A percentile compares a stretch with the other conserved stretches of the same genome.
These are phyloP conservation scores for Fusarium beomiforme DNA, from an alignment of 2,329 filamentous ascomycete species.

Conservation along the genomic window DNA sequence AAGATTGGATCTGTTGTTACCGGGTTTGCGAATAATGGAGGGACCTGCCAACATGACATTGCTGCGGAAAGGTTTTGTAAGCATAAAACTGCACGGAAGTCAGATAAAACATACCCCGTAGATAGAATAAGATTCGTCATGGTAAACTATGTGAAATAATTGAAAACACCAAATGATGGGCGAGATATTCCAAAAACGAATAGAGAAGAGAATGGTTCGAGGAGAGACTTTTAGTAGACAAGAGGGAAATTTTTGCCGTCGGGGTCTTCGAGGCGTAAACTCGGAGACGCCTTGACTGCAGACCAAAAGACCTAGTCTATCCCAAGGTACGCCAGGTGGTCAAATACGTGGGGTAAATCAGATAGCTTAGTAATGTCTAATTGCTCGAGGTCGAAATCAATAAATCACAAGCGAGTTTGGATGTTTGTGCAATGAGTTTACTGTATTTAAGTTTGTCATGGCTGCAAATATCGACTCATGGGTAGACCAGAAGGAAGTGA, in stretches of 20 bases:
- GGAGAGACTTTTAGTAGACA: constrained; percentile 13
- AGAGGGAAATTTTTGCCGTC: constrained; percentile 37
- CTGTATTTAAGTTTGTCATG: constrained; percentile 2
- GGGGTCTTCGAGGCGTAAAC: constrained; percentile 38
- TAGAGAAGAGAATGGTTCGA: background rate
- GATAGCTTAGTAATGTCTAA: constrained; percentile 27
- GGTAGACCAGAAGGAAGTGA: background rate
- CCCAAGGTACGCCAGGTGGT: constrained; percentile 19
- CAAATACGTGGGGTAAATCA: constrained; percentile 24
- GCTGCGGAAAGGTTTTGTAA: constrained; percentile 50
- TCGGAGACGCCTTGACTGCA: constrained; percentile 35
- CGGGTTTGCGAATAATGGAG: constrained; percentile 83
- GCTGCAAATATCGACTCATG: background rate
- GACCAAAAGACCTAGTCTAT: constrained; percentile 40
- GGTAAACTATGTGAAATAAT: constrained; percentile 31
- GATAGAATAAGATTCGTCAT: constrained; percentile 86
- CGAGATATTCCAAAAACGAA: background rate
- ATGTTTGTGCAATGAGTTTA: background rate
- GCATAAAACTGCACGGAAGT: constrained; percentile 21
- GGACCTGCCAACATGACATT: constrained; percentile 89
- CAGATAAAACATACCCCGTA: constrained; percentile 73
- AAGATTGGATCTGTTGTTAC: constrained; percentile 83
- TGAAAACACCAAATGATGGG: background rate
- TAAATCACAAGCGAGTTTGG: constrained; percentile 2
- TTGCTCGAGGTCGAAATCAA: background rate